Percentiles rank a stretch among this genome's conserved stretches.
Conservation (phyloP, 1,284 basidiomycete species). For the Cutaneotrichosporon curvatum region DNA sequence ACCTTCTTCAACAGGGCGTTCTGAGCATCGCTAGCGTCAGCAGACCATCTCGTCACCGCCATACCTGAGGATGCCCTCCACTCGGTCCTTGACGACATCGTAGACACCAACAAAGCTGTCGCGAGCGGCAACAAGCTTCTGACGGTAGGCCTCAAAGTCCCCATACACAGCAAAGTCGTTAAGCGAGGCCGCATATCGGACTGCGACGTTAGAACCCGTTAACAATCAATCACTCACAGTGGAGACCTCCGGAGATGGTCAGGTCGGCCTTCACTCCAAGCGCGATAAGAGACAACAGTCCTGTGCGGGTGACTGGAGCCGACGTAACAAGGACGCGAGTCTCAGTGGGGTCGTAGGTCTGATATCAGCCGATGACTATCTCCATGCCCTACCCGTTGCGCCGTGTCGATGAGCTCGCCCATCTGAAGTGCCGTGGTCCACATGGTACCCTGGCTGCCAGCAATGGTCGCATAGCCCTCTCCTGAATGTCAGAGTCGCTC, state of each 20-base stretch:
- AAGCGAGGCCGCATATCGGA: slow-evolving; percentile 91
- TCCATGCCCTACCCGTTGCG: slow-evolving; percentile 62
- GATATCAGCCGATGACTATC: slow-evolving; percentile 3
- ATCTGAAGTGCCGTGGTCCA: slow-evolving; percentile 98
- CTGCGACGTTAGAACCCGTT: slow-evolving; percentile 18
- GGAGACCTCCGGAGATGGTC: slow-evolving; percentile 87
- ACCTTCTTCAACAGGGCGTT: slow-evolving; percentile 83
- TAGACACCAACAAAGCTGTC: slow-evolving; percentile 83
- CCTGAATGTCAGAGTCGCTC: slow-evolving; percentile 40
- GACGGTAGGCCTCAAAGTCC: slow-evolving; percentile 81
- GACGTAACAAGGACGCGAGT: slow-evolving; percentile 90
- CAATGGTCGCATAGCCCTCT: slow-evolving; percentile 88
- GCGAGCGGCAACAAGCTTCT: slow-evolving; percentile 71
- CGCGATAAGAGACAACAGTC: slow-evolving; percentile 82
- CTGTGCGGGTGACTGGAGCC: slow-evolving; percentile 86
- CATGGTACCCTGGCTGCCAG: slow-evolving; percentile 96
- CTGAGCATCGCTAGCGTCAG: slow-evolving; percentile 61
- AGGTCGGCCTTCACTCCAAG: slow-evolving; percentile 89
- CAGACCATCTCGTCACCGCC: slow-evolving; percentile 13
- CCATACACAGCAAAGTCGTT: slow-evolving; percentile 93
- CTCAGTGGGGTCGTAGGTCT: slow-evolving; percentile 76
- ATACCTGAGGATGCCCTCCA: slow-evolving; percentile 80
- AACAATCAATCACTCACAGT: slow-evolving; percentile 51
- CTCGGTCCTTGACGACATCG: slow-evolving; percentile 86
- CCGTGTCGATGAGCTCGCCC: slow-evolving; percentile 94